phyloP scores from a whole-genome alignment of 2,329 filamentous ascomycete species.

The Dothideomycetes sp. region DNA sequence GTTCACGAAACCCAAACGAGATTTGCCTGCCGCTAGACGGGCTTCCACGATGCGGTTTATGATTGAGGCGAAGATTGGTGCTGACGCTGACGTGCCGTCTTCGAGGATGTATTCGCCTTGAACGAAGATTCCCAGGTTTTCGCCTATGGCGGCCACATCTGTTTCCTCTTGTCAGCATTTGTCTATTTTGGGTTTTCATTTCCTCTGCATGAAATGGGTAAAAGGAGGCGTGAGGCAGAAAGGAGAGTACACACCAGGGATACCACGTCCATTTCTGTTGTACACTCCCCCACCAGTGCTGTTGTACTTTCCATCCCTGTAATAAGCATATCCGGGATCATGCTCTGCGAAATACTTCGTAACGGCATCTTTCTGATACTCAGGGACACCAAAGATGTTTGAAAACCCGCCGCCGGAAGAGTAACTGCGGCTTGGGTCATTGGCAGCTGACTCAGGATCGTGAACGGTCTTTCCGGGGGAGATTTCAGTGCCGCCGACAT shows the following conservation, averaged over 20 bases:
- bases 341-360: slow-evolving; percentile 25
- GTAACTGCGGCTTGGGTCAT: slow-evolving; percentile 9
- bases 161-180: too few species aligned
- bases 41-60: slow-evolving; percentile 24
- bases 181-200: too few species aligned
- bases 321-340: slow-evolving; percentile 22
- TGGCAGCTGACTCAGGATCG: slow-evolving; percentile 16
- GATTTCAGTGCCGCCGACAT: slow-evolving; percentile 22
- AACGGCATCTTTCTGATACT: slow-evolving; percentile 33
- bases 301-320: slow-evolving; percentile 16
- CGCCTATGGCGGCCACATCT: slow-evolving; percentile 23
- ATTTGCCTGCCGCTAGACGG: slow-evolving; percentile 19
- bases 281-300: slow-evolving; percentile 22
- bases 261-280: slow-evolving; percentile 23
- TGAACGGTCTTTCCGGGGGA: slow-evolving; percentile 20
- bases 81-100: slow-evolving; percentile 20
- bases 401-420: slow-evolving; percentile 30
- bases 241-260: slow-evolving; percentile 20
- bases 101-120: slow-evolving; percentile 26
- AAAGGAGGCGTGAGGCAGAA: not conserved
- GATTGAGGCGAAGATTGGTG: slow-evolving; percentile 23
- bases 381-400: slow-evolving; percentile 25
- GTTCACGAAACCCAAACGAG: slow-evolving; percentile 26
- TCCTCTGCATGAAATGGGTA: slow-evolving; percentile 22
- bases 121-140: slow-evolving; percentile 18